These are phyloP conservation scores for Picea abies DNA, from an alignment of 83 land plant genomes.

Conservation along the genomic window DNA sequence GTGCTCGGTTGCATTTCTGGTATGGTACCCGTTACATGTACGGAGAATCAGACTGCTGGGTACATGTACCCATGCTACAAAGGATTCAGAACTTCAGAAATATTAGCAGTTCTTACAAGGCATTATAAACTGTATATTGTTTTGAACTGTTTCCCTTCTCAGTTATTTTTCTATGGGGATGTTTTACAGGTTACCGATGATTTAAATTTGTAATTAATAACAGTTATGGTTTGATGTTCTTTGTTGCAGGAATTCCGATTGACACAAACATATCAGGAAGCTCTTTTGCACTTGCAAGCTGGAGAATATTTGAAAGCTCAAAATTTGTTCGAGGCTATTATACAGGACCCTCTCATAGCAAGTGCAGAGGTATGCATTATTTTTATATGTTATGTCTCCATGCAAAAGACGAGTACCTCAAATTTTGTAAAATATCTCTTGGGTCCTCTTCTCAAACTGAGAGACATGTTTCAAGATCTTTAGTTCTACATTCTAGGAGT, in stretches of 20 bases:
- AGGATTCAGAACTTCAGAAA: not conserved
- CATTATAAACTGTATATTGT: not conserved
- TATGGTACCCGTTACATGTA: too few relatives aligned
- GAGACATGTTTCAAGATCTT: too few relatives aligned
- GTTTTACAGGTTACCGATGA: not conserved
- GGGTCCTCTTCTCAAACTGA: too few relatives aligned
- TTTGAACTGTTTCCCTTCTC: not conserved
- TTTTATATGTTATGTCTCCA: not conserved
- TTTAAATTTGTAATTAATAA: not conserved
- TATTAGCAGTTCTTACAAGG: not conserved
- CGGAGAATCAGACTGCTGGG: too few relatives aligned
- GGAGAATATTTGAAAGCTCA: conserved; percentile 87
- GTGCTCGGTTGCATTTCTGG: too few relatives aligned
- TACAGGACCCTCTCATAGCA: conserved; percentile 79
- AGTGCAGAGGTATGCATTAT: conserved; percentile 51
- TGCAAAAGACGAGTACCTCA: not conserved
- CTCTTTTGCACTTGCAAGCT: conserved; percentile 72
- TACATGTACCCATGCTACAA: too few relatives aligned
- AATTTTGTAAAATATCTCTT: not conserved
- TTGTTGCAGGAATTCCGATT: conserved; percentile 84
- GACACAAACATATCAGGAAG: conserved; percentile 89
- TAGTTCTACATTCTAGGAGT: too few relatives aligned
- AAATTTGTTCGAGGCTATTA: conserved; percentile 74
- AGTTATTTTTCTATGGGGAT: not conserved
- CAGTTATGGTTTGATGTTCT: not conserved